These are phyloP conservation scores for Dryadomyces quercus-mongolicae DNA, from an alignment of 2,329 filamentous ascomycete genomes.

Conservation along the genomic window DNA sequence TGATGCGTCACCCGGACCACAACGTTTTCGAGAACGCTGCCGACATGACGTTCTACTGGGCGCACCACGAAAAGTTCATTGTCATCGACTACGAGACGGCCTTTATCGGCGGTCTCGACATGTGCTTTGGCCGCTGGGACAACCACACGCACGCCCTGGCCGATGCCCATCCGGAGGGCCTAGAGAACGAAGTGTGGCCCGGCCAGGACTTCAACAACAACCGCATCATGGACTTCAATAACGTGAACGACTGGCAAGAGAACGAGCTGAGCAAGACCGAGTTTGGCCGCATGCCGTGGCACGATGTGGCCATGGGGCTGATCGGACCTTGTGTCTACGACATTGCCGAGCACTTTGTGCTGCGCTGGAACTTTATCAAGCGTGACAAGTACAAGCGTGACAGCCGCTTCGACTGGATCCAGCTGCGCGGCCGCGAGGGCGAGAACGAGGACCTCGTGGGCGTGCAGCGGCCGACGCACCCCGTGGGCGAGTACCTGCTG, in stretches of 20 bases:
- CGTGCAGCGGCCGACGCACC: conserved; percentile 80
- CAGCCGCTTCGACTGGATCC: conserved; percentile 71
- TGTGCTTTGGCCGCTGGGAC: conserved; percentile 96
- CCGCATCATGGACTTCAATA: conserved; percentile 88
- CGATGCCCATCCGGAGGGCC: conserved; percentile 75
- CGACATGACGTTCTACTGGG: conserved; percentile 97
- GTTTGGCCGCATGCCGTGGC: conserved; percentile 95
- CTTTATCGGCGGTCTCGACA: conserved; percentile 87
- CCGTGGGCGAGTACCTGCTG: conserved; percentile 74
- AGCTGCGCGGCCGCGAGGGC: conserved; percentile 61
- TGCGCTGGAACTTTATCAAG: conserved; percentile 95
- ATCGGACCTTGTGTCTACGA: conserved; percentile 84
- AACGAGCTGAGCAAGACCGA: conserved; percentile 89
- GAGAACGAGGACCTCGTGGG: conserved; percentile 76
- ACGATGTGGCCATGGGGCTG: conserved; percentile 88
- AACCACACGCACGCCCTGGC: conserved; percentile 71
- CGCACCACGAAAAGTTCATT: conserved; percentile 96
- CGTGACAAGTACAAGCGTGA: conserved; percentile 96
- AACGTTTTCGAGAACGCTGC: conserved; percentile 87
- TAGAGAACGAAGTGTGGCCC: conserved; percentile 77
- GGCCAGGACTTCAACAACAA: conserved; percentile 99
- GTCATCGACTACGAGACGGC: conserved; percentile 85
- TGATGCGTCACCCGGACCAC: conserved; percentile 90
- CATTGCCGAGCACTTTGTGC: conserved; percentile 87
- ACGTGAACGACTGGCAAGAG: conserved; percentile 80